These are phyloP conservation scores for Penicillium bialowiezense DNA, from an alignment of 495 filamentous ascomycete species.

Conservation along the genomic window DNA sequence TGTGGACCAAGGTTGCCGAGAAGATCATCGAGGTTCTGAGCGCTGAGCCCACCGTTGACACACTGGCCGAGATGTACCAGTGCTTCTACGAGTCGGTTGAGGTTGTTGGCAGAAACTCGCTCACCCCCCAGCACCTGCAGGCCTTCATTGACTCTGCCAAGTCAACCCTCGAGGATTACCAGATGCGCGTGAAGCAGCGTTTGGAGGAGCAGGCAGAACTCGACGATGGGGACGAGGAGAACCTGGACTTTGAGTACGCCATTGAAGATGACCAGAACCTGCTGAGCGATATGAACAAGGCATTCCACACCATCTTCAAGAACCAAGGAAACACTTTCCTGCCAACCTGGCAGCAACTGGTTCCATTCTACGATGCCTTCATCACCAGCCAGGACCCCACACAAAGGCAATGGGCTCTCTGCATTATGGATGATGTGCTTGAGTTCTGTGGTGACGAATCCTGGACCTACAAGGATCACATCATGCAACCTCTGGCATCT, in stretches of 20 bases:
- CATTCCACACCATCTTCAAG: conserved; percentile 98
- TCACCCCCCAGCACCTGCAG: conserved; percentile 73
- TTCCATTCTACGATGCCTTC: conserved; percentile 80
- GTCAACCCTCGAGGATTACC: conserved; percentile 87
- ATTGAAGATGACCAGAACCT: conserved; percentile 97
- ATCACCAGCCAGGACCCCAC: conserved; percentile 82
- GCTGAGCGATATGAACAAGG: conserved; percentile 99
- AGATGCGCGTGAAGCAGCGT: conserved; percentile 74
- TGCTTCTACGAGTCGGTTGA: conserved; percentile 99
- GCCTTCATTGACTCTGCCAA: conserved; percentile 82
- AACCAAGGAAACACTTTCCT: conserved; percentile 85
- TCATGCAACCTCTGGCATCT: conserved; percentile 77
- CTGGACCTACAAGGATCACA: conserved; percentile 77
- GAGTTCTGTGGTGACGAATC: conserved; percentile 90
- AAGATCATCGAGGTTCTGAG: conserved; percentile 94
- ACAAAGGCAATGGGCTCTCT: conserved; percentile 96
- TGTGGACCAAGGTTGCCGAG: conserved; percentile 84
- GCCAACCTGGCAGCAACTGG: conserved; percentile 78
- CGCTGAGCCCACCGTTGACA: conserved; percentile 92
- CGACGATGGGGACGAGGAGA: conserved; percentile 83
- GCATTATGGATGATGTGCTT: conserved; percentile 97
- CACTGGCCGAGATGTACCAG: conserved; percentile 98
- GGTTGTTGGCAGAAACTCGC: conserved; percentile 79
- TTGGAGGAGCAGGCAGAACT: conserved; percentile 72
- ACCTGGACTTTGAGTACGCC: conserved; percentile 64